Evolutionary conservation across 805 yeast genomes (phyloP).

Genomic region (Sugiyamaella chiloensis): DNA sequence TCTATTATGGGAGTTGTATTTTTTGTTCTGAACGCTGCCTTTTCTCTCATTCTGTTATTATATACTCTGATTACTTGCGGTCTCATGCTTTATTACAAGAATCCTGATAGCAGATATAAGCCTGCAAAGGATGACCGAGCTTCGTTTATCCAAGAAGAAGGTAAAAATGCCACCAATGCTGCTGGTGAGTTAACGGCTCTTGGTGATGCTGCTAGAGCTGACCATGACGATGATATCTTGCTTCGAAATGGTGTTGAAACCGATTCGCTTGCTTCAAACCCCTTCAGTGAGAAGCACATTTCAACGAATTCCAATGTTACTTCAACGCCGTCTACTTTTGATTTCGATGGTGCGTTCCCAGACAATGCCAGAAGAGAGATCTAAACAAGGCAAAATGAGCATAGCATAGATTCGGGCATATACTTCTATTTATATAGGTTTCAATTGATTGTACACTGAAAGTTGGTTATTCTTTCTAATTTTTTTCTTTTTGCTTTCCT

Average conservation of each 20-base stretch:
- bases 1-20: constrained; percentile 91
- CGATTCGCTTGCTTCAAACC: constrained; percentile 8
- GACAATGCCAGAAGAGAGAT: constrained; percentile 4
- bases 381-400: background rate
- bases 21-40: constrained; percentile 86
- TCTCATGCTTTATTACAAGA: constrained; percentile 67
- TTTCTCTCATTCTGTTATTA: constrained; percentile 68
- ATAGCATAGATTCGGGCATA: constrained; percentile 4
- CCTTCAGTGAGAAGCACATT: constrained; percentile 19
- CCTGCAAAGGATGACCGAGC: constrained; percentile 91
- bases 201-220: constrained; percentile 81
- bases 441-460: too few species aligned
- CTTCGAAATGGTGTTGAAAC: constrained; percentile 2
- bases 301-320: constrained; percentile 6
- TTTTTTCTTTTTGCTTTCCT: too few species aligned
- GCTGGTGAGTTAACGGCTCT: constrained; percentile 56
- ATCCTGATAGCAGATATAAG: constrained; percentile 84
- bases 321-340: constrained; percentile 5
- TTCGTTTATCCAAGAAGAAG: constrained; percentile 57
- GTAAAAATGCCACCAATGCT: constrained; percentile 35
- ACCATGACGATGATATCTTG: constrained; percentile 58
- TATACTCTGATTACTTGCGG: constrained; percentile 63
- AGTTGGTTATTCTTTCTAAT: too few species aligned
- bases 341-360: constrained; percentile 5
- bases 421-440: background rate